Evolutionary conservation across 179 eudicot species (phyloP), one percentile per base, ranked within the genome.

Genomic region (Gypsophila paniculata): DNA sequence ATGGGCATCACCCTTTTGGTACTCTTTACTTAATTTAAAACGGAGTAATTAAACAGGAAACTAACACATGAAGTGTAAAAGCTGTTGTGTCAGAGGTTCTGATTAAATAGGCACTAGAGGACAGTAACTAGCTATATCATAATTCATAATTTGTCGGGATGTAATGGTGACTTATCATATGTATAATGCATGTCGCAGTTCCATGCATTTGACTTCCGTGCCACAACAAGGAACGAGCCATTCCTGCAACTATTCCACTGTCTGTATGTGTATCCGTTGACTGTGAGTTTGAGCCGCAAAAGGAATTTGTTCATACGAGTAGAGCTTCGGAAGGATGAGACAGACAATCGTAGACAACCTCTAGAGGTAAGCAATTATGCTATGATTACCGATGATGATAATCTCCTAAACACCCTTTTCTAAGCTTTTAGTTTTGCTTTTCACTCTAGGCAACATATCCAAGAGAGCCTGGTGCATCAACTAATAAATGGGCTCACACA

Each of bases 191-290:
- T 72, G 8, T 71, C 84, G 80, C 96, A 95, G 97, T 90, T 95
- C 81, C 93, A 93, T 77, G 99, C 98, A 32, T 92, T 95, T 77
- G 99, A 95, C 83, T 95, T 95, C 75, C 99, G 98, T 70, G 87
- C 85, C 71, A 93, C 87, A 71, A 84, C 91, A 21, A 92, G 98
- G 84, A 95, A 89, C 65, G 99, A 95, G 87, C 99, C 99, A 36
- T 95, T 92, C 85, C 81, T 93, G 83, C 98, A 95, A 75, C 98
- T 89, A 72, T 95, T 95, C 77, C 99, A 95, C 77, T 92, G 92
- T 79, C 98, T 95, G 8, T 95, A 90, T 84, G 93, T 95, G 73
- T 95, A 95, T 86, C 99, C 99, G 23, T 83, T 90, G 86, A 92
- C 89, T 72, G 93, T 95, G 26, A 85, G 87, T 80, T 83, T 95